Evolutionary conservation across 306 rosid genomes (phyloP), one percentile per base, ranked within the genome.

Genomic region (Arachis hypogaea): DNA sequence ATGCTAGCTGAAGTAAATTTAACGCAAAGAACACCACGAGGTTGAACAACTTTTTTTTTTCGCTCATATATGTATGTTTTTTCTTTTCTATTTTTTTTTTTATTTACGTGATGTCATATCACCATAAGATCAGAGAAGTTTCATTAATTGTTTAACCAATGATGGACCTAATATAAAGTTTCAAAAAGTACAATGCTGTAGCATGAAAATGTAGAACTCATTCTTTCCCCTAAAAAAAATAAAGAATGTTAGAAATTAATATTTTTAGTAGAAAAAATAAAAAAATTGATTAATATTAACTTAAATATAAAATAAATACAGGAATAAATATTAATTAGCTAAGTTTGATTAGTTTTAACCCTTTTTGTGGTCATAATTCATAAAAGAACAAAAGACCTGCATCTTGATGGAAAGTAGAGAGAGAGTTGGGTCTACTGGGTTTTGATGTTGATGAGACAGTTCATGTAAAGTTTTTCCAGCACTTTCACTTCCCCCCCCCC

Each of bases 371-470:
- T 22, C 28, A 22, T 22, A 22, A 22, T 22, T 54, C 73, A 75
- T 76, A 76, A 79, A 79, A 76, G 83, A 78, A 72, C 69, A 75
- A 79, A 66, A 61, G 61, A 66, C 78, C 75, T 75, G 72, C 81
- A 46, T 45, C 75, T 38, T 75, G 50, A 59, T 75, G 67, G 78
- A 71, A 75, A 70, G 68, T 69, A 68, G 52, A 57, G 18, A 74
- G 75, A 16, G 33, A 16, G 59, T 42, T 58, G 72, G 63, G 43
- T 72, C 81, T 78, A 52, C 72, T 28, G 9, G 66, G 41, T 74
- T 74, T 63, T 73, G n/a, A 52, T 57, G 46, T 46, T 75, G 86
- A 83, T 67, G 76, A 83, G 83, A 83, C 62, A 11, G 47, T 83
- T 83, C 81, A 10, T 75, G 78, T 72, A 78, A 79, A 67, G 77